Evolutionary conservation across 768 basidiomycete species (phyloP).

Genomic region (Cystobasidium ongulense): DNA sequence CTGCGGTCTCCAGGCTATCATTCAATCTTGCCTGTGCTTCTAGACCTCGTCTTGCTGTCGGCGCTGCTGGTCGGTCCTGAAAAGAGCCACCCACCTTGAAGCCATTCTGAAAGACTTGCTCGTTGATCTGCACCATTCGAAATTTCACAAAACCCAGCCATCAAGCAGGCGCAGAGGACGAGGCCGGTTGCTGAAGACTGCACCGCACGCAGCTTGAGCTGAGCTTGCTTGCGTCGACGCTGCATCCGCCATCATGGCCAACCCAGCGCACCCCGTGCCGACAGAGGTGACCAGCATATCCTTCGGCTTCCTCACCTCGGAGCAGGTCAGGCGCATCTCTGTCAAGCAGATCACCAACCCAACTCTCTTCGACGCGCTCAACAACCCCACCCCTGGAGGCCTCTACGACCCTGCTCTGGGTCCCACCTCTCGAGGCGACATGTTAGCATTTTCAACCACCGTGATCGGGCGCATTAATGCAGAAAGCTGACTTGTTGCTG

Average conservation of each 20-base stretch:
- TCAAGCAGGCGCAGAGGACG: too few relatives aligned
- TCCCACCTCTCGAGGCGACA: conserved; percentile 75
- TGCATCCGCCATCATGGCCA: conserved; percentile 43
- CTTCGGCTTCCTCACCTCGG: conserved; percentile 81
- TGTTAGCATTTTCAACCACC: conserved; percentile 55
- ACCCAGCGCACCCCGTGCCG: conserved; percentile 81
- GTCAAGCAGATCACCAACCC: conserved; percentile 96
- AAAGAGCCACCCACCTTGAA: too few relatives aligned
- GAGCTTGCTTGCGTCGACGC: not conserved
- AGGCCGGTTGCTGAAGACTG: too few relatives aligned
- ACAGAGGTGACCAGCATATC: conserved; percentile 74
- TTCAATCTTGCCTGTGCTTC: too few relatives aligned
- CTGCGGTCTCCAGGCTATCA: too few relatives aligned
- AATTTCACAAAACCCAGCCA: too few relatives aligned
- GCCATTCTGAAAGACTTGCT: too few relatives aligned
- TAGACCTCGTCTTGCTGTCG: too few relatives aligned
- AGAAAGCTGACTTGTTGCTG: conserved; percentile 1
- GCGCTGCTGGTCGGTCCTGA: too few relatives aligned
- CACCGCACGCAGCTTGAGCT: too few relatives aligned
- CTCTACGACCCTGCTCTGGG: conserved; percentile 93
- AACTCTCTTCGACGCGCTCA: conserved; percentile 82
- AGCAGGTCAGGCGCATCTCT: conserved; percentile 86
- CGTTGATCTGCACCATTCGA: too few relatives aligned
- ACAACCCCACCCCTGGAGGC: conserved; percentile 80
- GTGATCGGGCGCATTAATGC: not conserved